These are phyloP conservation scores for Fusarium sp. DNA, from an alignment of 2,329 filamentous ascomycete species.

Conservation along the genomic window DNA sequence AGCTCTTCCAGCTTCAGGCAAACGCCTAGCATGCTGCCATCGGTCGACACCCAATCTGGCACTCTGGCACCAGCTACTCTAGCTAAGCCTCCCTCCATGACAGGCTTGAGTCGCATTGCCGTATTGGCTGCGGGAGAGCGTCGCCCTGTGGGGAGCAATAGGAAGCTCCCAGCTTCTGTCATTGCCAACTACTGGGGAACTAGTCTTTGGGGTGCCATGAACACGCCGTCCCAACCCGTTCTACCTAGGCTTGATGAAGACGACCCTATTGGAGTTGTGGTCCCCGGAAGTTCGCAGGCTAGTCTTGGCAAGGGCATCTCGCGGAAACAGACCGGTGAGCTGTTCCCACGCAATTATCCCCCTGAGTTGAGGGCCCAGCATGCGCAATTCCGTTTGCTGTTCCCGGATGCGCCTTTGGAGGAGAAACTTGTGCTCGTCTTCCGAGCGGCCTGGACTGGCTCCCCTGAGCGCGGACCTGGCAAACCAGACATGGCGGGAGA, in stretches of 20 bases:
- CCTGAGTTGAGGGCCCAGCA: slow-evolving; percentile 86
- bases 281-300: slow-evolving; percentile 48
- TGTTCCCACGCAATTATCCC: slow-evolving; percentile 82
- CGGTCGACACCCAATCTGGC: slow-evolving; percentile 63
- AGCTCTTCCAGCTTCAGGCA: slow-evolving; percentile 46
- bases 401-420: slow-evolving; percentile 80
- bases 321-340: slow-evolving; percentile 58
- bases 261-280: slow-evolving; percentile 56
- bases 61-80: slow-evolving; percentile 85
- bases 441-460: slow-evolving; percentile 83
- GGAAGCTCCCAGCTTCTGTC: slow-evolving; percentile 83
- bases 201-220: slow-evolving; percentile 73
- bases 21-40: slow-evolving; percentile 48
- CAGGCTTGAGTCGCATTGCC: slow-evolving; percentile 87
- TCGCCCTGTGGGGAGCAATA: slow-evolving; percentile 73
- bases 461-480: slow-evolving; percentile 56
- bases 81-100: slow-evolving; percentile 84
- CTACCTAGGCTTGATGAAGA: slow-evolving; percentile 52
- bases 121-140: slow-evolving; percentile 85
- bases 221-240: slow-evolving; percentile 46
- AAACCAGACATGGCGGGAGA: slow-evolving; percentile 66
- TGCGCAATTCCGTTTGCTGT: slow-evolving; percentile 91
- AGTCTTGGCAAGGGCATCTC: slow-evolving; percentile 47
- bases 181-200: slow-evolving; percentile 96
- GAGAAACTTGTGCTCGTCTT: slow-evolving; percentile 94